Conservation (phyloP, 192 early-diverging fungal species). For the Anaeromyces robustus region DNA sequence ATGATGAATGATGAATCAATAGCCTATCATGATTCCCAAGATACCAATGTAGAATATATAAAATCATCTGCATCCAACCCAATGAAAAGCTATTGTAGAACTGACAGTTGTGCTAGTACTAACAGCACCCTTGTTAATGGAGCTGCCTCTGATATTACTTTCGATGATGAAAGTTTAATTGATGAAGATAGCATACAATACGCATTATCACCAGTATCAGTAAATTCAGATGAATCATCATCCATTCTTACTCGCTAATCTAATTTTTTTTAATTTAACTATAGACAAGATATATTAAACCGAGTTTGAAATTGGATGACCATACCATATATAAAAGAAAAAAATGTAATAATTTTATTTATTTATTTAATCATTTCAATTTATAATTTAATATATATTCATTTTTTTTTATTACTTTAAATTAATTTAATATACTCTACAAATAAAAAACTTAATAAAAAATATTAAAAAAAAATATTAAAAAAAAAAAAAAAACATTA, state of each 20-base stretch:
- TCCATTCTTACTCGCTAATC: not conserved
- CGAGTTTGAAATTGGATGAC: too few species aligned
- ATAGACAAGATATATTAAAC: too few species aligned
- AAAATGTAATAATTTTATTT: too few species aligned
- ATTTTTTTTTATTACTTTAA: too few species aligned
- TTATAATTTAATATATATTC: too few species aligned
- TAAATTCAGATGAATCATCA: not conserved
- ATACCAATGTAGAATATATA: not conserved
- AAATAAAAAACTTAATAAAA: too few species aligned
- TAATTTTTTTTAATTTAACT: too few species aligned
- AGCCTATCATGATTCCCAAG: not conserved
- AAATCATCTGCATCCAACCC: not conserved
- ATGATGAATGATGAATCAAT: not conserved
- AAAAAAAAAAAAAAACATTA: too few species aligned
- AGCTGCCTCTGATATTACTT: not conserved
- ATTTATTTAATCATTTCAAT: too few species aligned
- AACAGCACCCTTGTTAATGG: not conserved
- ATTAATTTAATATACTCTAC: too few species aligned
- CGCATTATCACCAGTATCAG: not conserved
- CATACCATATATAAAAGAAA: too few species aligned
- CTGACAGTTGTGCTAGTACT: not conserved
- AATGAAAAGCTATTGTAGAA: not conserved
- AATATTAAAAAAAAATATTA: too few species aligned
- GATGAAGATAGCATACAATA: not conserved
- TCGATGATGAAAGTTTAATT: not conserved